Evolutionary conservation across 768 basidiomycete genomes (phyloP), one percentile per base, ranked within the genome.

Genomic region (Strobilomyces dryophilus): DNA sequence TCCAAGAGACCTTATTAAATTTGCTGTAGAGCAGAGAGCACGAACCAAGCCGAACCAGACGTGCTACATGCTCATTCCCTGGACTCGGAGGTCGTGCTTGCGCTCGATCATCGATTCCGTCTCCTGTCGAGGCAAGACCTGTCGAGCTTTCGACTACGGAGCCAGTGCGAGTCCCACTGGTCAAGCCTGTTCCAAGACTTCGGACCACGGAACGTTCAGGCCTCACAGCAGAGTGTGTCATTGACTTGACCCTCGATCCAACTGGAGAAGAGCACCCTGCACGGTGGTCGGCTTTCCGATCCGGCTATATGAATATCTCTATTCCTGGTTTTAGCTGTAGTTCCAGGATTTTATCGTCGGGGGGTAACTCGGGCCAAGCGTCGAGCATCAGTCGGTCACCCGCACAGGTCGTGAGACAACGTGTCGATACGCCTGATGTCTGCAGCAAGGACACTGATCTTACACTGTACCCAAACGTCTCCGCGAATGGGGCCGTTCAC

Each of bases 201-300:
- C 45, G 10, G 44, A 12, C 42, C 21, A 24, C 51, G 31, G 14
- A 27, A 12, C 42, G 24, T 42, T 21, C 40, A 37, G 10, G 49
- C 7, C 15, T 42, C 21, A 14, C 43, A 11, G 14, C 41, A 14
- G 53, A 48, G 35, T 45, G 34, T 1, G 42, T 55, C 41, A 50
- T 59, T 18, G 61, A 58, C 31, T 45, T 54, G 42, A 53, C 56
- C 8, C 12, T 50, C 21, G 52, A 48, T 18, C 42, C 50, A 9
- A 24, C 17, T 6, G 31, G 11, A 5, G 40, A 47, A 46, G 34
- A n/a, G 11, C n/a, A n/a, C 32, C 21, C 44, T 39, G n/a, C 24
- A 53, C 56, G 63, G 31, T 61, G 61, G 65, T 54, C 35, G 31
- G 26, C 57, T 20, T 70, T 70, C 51, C 65, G 60, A 21, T 70